phyloP scores from a whole-genome alignment of 495 filamentous ascomycete species.

The Margaritispora aquatica region DNA sequence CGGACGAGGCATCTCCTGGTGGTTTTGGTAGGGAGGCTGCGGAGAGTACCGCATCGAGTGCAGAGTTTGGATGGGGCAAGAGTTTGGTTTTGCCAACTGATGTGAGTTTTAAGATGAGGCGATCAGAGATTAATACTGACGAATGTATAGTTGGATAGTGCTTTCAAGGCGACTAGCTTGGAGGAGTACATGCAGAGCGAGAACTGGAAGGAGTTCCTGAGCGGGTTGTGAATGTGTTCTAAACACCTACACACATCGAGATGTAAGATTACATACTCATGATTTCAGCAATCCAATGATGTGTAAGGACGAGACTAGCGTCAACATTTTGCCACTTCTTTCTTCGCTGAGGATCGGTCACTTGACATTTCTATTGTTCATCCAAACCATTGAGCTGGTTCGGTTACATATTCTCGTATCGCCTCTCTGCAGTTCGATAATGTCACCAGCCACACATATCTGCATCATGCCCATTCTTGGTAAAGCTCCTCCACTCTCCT shows the following conservation, averaged over 20 bases:
- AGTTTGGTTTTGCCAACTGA: conserved; percentile 15
- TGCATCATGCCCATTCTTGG: no score
- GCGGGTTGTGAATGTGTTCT: neutral
- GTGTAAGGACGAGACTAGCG: no score
- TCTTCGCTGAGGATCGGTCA: no score
- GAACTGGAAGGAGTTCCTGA: conserved; percentile 10
- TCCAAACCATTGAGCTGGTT: no score
- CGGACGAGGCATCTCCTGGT: conserved; percentile 11
- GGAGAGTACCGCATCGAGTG: conserved; percentile 13
- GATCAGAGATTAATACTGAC: neutral
- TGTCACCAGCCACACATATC: neutral
- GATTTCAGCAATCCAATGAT: no score
- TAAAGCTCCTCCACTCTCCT: no score
- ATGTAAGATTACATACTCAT: no score
- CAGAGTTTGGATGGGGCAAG: conserved; percentile 21
- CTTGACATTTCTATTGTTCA: neutral
- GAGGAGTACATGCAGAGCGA: conserved; percentile 13
- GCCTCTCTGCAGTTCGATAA: no score
- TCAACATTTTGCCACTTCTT: no score
- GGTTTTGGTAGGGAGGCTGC: conserved; percentile 15
- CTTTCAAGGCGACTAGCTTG: conserved; percentile 9
- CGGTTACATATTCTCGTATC: no score
- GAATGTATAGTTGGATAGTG: conserved; percentile 6
- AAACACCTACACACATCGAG: no score
- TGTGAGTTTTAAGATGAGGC: conserved; percentile 7